Evolutionary conservation across 2,329 filamentous ascomycete species (phyloP).

Genomic region (Grosmannia huntii): DNA sequence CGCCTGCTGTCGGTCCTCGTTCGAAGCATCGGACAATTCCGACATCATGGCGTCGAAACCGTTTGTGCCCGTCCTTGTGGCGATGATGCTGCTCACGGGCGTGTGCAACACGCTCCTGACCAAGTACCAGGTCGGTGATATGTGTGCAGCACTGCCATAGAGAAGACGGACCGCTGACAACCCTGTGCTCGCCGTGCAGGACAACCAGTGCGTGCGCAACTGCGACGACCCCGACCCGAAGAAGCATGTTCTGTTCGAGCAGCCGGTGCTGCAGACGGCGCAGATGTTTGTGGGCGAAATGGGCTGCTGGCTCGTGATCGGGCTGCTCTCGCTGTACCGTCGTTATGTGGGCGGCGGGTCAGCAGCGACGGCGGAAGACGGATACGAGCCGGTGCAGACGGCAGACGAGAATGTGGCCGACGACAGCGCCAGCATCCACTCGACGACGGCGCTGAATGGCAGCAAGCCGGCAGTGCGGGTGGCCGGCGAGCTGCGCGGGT

Average conservation of each 20-base stretch:
- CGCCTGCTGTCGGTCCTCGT: not conserved
- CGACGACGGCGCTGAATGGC: conserved; percentile 29
- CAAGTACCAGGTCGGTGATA: conserved; percentile 61
- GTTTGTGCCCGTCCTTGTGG: conserved; percentile 72
- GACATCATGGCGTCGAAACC: conserved; percentile 54
- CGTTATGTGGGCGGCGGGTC: conserved; percentile 29
- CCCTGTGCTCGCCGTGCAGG: conserved; percentile 33
- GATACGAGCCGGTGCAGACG: conserved; percentile 53
- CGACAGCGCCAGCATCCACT: conserved; percentile 30
- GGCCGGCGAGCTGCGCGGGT: conserved; percentile 50
- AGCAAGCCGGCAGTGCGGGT: conserved; percentile 15
- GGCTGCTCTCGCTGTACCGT: conserved; percentile 52
- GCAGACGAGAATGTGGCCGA: conserved; percentile 32
- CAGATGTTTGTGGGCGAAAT: conserved; percentile 98
- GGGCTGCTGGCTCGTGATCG: conserved; percentile 89
- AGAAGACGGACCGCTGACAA: not conserved
- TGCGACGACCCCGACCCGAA: conserved; percentile 59
- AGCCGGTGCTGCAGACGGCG: conserved; percentile 88
- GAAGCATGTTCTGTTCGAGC: conserved; percentile 67
- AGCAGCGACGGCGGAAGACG: conserved; percentile 25
- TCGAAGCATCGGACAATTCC: not conserved
- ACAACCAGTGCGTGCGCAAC: conserved; percentile 92
- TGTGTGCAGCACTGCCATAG: too few species aligned
- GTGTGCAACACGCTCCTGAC: conserved; percentile 95
- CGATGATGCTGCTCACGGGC: conserved; percentile 92